A percentile compares a stretch with the other conserved stretches of the same genome.
These are phyloP conservation scores for Kodamaea kaohsiungensis DNA, from an alignment of 805 yeast genomes.

Conservation along the genomic window DNA sequence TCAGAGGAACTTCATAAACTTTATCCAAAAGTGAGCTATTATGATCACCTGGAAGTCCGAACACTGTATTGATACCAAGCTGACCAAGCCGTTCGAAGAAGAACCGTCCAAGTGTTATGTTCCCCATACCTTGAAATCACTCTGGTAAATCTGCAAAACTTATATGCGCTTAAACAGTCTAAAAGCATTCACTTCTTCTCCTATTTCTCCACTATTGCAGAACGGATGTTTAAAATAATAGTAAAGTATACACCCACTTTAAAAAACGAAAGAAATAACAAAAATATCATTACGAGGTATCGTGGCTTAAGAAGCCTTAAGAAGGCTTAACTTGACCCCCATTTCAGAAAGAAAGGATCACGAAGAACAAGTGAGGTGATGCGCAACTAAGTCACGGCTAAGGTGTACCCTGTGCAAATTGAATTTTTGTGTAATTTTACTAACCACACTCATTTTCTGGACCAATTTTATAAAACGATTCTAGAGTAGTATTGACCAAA, in stretches of 20 bases:
- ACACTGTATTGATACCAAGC: slow-evolving; percentile 65
- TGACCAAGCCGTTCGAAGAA: slow-evolving; percentile 78
- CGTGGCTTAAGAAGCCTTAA: not conserved
- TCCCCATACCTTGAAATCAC: not conserved
- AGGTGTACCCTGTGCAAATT: too few species aligned
- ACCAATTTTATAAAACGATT: too few species aligned
- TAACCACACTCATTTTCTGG: too few species aligned
- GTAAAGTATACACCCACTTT: too few species aligned
- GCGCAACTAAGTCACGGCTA: too few species aligned
- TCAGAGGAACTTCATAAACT: slow-evolving; percentile 69
- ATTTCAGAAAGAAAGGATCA: too few species aligned
- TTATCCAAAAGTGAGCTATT: slow-evolving; percentile 71
- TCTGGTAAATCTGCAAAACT: not conserved
- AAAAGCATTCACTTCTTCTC: not conserved
- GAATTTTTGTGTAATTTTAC: too few species aligned
- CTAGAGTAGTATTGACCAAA: too few species aligned
- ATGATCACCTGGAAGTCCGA: slow-evolving; percentile 84
- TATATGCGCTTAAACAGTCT: slow-evolving; percentile 6
- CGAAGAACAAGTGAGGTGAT: too few species aligned
- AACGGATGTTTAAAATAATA: not conserved
- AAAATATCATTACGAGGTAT: not conserved
- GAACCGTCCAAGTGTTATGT: slow-evolving; percentile 53
- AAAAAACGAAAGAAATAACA: not conserved
- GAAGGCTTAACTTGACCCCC: too few species aligned
- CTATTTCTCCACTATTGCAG: not conserved